Evolutionary conservation across 208 protist species (phyloP).

Genomic region (Leishmania turanica): DNA sequence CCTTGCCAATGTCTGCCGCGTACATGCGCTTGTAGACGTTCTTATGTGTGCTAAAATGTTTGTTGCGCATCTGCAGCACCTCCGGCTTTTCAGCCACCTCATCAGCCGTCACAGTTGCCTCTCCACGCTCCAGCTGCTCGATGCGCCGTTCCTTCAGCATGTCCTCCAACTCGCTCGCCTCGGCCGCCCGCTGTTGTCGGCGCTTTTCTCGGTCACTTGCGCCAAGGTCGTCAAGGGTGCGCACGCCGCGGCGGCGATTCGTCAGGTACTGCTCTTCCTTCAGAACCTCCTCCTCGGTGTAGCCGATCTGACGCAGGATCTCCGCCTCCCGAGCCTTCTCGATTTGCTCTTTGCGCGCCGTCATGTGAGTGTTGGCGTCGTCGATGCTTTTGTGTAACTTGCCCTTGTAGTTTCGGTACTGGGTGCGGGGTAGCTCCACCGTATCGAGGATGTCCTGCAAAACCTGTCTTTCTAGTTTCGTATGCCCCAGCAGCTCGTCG

Average conservation of each 20-base stretch:
- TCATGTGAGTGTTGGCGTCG: slow-evolving; percentile 79
- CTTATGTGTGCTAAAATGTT: slow-evolving; percentile 42
- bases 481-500: slow-evolving; percentile 60
- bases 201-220: slow-evolving; percentile 64
- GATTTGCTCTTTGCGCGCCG: slow-evolving; percentile 69
- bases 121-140: slow-evolving; percentile 75
- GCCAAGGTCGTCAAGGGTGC: slow-evolving; percentile 79
- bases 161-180: slow-evolving; percentile 70
- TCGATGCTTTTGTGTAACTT: slow-evolving; percentile 86
- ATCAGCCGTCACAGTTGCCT: slow-evolving; percentile 45
- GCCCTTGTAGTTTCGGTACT: slow-evolving; percentile 90
- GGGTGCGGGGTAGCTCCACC: slow-evolving; percentile 74
- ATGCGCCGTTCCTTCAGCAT: slow-evolving; percentile 76
- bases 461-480: slow-evolving; percentile 70
- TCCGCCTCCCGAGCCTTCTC: slow-evolving; percentile 82
- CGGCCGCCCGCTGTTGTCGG: slow-evolving; percentile 44
- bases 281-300: slow-evolving; percentile 73
- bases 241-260: slow-evolving; percentile 67
- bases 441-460: slow-evolving; percentile 87
- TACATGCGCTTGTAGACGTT: slow-evolving; percentile 69
- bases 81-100: slow-evolving; percentile 62
- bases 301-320: slow-evolving; percentile 76
- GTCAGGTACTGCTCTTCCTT: slow-evolving; percentile 85
- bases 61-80: slow-evolving; percentile 43
- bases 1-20: slow-evolving; percentile 67